These are phyloP conservation scores for Tetraselmis chui DNA, from an alignment of 139 green algal species.

Conservation along the genomic window DNA sequence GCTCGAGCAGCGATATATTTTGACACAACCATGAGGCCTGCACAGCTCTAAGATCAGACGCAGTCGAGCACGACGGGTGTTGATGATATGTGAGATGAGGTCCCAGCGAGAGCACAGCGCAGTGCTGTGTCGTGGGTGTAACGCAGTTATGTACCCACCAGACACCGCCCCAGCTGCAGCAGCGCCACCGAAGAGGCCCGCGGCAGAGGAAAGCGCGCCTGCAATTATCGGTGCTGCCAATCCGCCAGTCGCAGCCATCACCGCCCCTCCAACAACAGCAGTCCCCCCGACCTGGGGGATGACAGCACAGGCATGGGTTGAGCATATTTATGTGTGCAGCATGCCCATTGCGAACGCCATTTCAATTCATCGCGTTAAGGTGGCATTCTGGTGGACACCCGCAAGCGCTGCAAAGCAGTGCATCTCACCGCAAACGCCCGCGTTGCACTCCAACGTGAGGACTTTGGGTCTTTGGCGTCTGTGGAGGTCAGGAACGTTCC, in stretches of 20 bases:
- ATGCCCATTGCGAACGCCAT: too few relatives aligned
- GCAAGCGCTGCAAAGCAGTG: too few relatives aligned
- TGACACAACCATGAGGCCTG: too few relatives aligned
- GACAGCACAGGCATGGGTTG: neutral
- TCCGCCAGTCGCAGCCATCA: neutral
- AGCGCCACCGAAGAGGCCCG: neutral
- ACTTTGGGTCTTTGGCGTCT: neutral
- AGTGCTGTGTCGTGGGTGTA: too few relatives aligned
- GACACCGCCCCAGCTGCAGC: neutral
- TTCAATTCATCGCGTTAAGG: too few relatives aligned
- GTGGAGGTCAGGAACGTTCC: neutral
- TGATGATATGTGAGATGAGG: too few relatives aligned
- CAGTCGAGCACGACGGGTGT: too few relatives aligned
- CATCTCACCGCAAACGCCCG: neutral
- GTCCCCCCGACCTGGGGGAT: neutral
- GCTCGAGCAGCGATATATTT: too few relatives aligned
- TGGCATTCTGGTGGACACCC: neutral
- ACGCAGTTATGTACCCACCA: too few relatives aligned
- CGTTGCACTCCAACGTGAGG: neutral
- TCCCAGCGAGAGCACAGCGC: too few relatives aligned
- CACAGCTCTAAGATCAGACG: too few relatives aligned
- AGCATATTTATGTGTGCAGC: too few relatives aligned
- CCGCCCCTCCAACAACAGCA: neutral
- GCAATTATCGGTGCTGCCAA: neutral
- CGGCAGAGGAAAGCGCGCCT: neutral